Percentiles rank a stretch among this genome's conserved stretches.
Evolutionary conservation across 192 early-diverging fungal species (phyloP).

Genomic region (Backusella luteola): DNA sequence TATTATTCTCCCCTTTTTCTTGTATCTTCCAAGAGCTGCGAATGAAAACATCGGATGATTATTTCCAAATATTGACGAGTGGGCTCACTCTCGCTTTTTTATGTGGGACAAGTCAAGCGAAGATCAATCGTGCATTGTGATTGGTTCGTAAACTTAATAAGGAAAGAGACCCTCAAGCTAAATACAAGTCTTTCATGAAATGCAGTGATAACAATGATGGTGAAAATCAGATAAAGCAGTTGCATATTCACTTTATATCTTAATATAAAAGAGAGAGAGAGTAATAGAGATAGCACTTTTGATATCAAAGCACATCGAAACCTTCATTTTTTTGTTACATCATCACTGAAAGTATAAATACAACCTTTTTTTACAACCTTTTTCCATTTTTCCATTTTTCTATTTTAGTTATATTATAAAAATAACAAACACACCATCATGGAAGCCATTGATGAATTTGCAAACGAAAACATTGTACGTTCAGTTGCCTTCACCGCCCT

Average conservation of each 20-base stretch:
- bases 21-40: background rate
- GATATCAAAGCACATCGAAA: no score
- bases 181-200: background rate
- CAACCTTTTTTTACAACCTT: background rate
- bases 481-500: conserved; percentile 35
- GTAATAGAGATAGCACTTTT: no score
- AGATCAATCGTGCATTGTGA: background rate
- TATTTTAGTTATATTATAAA: background rate
- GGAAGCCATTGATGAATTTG: conserved; percentile 43
- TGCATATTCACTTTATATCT: no score
- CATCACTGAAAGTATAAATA: background rate
- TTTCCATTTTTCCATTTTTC: background rate
- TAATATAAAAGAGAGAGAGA: no score
- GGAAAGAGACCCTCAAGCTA: background rate
- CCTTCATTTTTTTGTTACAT: background rate
- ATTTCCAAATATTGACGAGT: background rate
- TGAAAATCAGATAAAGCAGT: no score
- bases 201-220: no score
- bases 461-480: conserved; percentile 37
- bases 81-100: background rate
- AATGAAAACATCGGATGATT: conserved; percentile 1
- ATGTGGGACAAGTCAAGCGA: background rate
- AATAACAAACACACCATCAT: background rate
- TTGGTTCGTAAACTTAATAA: background rate
- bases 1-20: no score